Percentiles rank a stretch among this genome's conserved stretches.
Evolutionary conservation across 2,329 filamentous ascomycete genomes (phyloP).

Genomic region (Lasiodiplodia hormozganensis): DNA sequence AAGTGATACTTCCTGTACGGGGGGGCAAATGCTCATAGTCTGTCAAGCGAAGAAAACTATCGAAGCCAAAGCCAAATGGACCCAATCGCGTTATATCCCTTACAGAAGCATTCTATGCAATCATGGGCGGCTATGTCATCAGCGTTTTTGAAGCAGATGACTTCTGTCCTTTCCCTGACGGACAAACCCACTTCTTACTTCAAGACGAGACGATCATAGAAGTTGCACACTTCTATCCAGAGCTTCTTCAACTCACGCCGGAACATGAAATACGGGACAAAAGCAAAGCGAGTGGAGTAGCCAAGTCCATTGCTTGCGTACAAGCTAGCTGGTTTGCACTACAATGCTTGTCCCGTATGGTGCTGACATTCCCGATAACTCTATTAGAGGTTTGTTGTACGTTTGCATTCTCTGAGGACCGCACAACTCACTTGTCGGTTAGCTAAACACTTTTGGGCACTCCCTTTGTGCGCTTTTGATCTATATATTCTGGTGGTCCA

Average conservation of each 20-base stretch:
- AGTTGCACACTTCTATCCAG: neutral
- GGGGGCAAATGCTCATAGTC: too few species aligned
- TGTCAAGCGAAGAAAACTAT: neutral
- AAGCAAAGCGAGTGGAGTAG: constrained; percentile 6
- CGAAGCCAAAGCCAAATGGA: neutral
- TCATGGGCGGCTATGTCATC: constrained; percentile 35
- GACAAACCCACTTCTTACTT: neutral
- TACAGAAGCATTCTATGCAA: constrained; percentile 32
- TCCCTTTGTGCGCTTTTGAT: constrained; percentile 43
- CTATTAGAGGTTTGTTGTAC: constrained; percentile 44
- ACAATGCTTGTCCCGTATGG: constrained; percentile 38
- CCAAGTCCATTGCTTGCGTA: constrained; percentile 38
- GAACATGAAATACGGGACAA: neutral
- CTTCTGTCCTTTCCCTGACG: neutral
- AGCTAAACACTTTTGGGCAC: constrained; percentile 67
- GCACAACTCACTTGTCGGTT: constrained; percentile 45
- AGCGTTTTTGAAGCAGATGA: neutral
- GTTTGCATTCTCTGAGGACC: too few species aligned
- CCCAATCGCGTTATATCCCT: neutral
- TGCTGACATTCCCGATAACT: constrained; percentile 44
- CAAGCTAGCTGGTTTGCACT: constrained; percentile 44
- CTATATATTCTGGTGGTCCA: constrained; percentile 45
- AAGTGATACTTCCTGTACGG: too few species aligned
- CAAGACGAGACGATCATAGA: neutral
- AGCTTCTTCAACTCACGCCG: constrained; percentile 11